Evolutionary conservation across 1,284 basidiomycete genomes (phyloP), one percentile per base, ranked within the genome.

Genomic region (Cutaneotrichosporon spelunceum): DNA sequence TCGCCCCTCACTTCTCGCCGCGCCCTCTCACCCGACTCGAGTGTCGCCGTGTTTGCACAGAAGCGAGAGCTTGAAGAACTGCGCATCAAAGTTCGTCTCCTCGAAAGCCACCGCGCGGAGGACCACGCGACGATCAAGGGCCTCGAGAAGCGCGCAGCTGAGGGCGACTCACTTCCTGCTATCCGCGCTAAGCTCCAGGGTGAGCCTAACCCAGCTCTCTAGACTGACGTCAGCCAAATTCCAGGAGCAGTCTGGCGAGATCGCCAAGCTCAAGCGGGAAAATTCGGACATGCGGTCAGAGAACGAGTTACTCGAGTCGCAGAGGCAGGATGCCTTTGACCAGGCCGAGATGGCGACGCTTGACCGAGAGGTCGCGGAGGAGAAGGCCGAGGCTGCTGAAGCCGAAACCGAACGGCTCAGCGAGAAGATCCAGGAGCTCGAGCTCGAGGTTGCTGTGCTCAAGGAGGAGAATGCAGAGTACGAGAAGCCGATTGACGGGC

Each of bases 301-400:
- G 60, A 81, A 90, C 34, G 80, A 83, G 2, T 82, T 84, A 24
- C 79, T 88, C n/a, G 87, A 90, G 65, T 79, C 76, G 19, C 82
- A 86, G 44, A 81, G 87, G 2, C 74, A 85, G 7, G 92, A 95
- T 70, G 76, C 88, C 2, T 86, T 89, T 59, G 94, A 97, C 68
- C 90, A 93, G 75, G 81, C 98, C 39, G 96, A 99, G 80, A 93
- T 98, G 87, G 84, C 87, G 3, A 91, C 92, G 82, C 80, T 99
- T 66, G 96, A 99, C 77, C 93, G 93, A 77, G 96, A 99, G 77
- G 88, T 99, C 57, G 95, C 95, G 0, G 96, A 99, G 76, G 95
- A 98, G 77, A 87, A 87, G 67, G 88, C 90, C 0, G 95, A 98
- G 75, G 77, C 86, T 0, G 87, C 88, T 0, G 88, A 92, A 74